phyloP scores from a whole-genome alignment of 495 filamentous ascomycete genomes.

The Annulohypoxylon bovei region DNA sequence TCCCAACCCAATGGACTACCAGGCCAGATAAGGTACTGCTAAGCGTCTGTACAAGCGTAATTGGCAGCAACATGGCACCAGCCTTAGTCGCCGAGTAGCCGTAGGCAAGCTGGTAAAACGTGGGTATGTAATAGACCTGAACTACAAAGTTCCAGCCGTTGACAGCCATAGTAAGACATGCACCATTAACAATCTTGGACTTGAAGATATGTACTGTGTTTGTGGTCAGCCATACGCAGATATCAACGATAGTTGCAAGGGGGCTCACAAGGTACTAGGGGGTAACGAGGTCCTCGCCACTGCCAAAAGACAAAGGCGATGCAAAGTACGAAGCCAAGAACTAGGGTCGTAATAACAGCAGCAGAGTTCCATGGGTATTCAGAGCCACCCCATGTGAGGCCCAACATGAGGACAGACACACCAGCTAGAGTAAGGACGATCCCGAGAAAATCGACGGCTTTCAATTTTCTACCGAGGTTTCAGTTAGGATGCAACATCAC shows the following conservation, averaged over 20 bases:
- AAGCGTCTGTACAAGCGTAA: conserved; percentile 62
- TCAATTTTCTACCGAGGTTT: conserved; percentile 50
- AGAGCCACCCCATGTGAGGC: conserved; percentile 62
- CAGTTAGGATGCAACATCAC: not conserved
- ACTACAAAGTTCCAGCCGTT: conserved; percentile 66
- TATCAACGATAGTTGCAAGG: not conserved
- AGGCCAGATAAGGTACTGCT: conserved; percentile 64
- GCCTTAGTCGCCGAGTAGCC: conserved; percentile 61
- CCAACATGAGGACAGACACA: conserved; percentile 45
- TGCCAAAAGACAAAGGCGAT: conserved; percentile 62
- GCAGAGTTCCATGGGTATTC: conserved; percentile 61
- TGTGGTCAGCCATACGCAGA: conserved; percentile 31
- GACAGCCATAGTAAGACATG: conserved; percentile 64
- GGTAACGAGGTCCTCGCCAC: conserved; percentile 51
- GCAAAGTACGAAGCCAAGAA: conserved; percentile 56
- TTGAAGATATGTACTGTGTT: conserved; percentile 60
- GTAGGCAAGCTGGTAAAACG: conserved; percentile 65
- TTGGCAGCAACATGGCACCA: conserved; percentile 63
- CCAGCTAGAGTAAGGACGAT: conserved; percentile 37
- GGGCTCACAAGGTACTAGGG: conserved; percentile 49
- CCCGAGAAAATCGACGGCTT: conserved; percentile 59
- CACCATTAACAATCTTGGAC: conserved; percentile 60
- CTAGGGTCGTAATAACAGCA: conserved; percentile 60
- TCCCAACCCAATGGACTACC: conserved; percentile 62
- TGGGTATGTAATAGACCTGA: conserved; percentile 65